A percentile compares a stretch with the other conserved stretches of the same genome.
phyloP scores from a whole-genome alignment of 768 basidiomycete species.

The Boletus insuetus region DNA sequence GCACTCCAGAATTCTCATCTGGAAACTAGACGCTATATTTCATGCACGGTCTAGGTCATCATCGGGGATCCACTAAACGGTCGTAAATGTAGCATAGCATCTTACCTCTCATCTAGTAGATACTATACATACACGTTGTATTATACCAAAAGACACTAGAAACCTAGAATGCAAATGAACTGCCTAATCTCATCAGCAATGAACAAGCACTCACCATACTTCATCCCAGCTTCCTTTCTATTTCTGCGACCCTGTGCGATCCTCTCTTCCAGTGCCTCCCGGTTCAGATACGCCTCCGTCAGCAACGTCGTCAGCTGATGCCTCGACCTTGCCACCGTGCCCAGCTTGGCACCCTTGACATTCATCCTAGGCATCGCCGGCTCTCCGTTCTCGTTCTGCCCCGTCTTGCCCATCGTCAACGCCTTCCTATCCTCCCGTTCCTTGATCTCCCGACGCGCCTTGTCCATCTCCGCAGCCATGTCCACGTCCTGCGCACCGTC shows the following conservation, averaged over 20 bases:
- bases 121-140: slow-evolving; percentile 2
- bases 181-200: not conserved
- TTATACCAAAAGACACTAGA: slow-evolving; percentile 11
- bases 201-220: slow-evolving; percentile 63
- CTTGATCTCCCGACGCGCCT: slow-evolving; percentile 68
- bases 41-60: not conserved
- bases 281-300: slow-evolving; percentile 79
- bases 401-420: slow-evolving; percentile 57
- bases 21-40: slow-evolving; percentile 7
- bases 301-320: slow-evolving; percentile 81
- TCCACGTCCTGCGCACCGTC: slow-evolving; percentile 58
- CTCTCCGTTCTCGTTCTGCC: slow-evolving; percentile 39
- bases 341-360: slow-evolving; percentile 72
- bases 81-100: slow-evolving; percentile 24
- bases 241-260: slow-evolving; percentile 83
- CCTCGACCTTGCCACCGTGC: slow-evolving; percentile 65
- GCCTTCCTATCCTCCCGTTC: slow-evolving; percentile 77
- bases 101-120: slow-evolving; percentile 11
- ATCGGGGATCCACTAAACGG: not conserved
- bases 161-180: slow-evolving; percentile 14
- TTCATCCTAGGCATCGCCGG: slow-evolving; percentile 75
- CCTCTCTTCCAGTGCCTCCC: slow-evolving; percentile 77
- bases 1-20: slow-evolving; percentile 26
- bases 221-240: slow-evolving; percentile 87
- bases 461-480: slow-evolving; percentile 74